Evolutionary conservation across 306 rosid genomes (phyloP).

Genomic region (Prunus mira): DNA sequence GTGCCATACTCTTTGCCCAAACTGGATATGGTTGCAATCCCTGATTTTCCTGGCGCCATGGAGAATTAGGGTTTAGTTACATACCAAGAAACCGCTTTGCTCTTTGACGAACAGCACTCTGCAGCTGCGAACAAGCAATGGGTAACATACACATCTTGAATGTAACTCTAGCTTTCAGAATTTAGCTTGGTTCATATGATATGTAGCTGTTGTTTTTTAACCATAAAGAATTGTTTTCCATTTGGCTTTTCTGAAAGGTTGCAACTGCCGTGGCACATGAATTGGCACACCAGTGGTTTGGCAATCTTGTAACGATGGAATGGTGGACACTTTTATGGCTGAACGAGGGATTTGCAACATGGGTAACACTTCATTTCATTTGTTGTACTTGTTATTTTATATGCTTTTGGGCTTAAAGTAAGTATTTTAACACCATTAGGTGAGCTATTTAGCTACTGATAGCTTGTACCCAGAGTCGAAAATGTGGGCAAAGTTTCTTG

Average conservation of each 20-base stretch:
- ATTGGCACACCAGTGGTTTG: constrained; percentile 96
- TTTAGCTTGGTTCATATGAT: constrained; percentile 17
- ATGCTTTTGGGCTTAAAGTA: neutral
- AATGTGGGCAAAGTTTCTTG: constrained; percentile 89
- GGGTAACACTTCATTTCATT: constrained; percentile 50
- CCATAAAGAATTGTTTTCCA: constrained; percentile 5
- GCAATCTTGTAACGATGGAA: constrained; percentile 94
- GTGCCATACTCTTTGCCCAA: constrained; percentile 82
- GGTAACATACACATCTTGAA: constrained; percentile 41
- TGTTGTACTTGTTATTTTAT: neutral
- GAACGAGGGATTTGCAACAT: constrained; percentile 92
- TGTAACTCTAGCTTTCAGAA: constrained; percentile 12
- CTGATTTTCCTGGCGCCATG: constrained; percentile 98
- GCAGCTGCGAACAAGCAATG: constrained; percentile 85
- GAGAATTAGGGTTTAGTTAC: constrained; percentile 96
- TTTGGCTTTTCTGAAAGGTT: constrained; percentile 54
- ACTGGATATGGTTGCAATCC: constrained; percentile 93
- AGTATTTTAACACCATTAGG: constrained; percentile 37
- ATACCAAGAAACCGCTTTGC: constrained; percentile 81
- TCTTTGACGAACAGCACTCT: constrained; percentile 77
- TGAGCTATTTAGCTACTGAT: constrained; percentile 87
- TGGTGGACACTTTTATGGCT: constrained; percentile 98
- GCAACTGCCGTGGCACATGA: constrained; percentile 89
- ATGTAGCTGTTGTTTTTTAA: constrained; percentile 9
- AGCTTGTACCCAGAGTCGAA: constrained; percentile 88